These are phyloP conservation scores for Termitomyces sp. DNA, from an alignment of 768 basidiomycete species.

Conservation along the genomic window DNA sequence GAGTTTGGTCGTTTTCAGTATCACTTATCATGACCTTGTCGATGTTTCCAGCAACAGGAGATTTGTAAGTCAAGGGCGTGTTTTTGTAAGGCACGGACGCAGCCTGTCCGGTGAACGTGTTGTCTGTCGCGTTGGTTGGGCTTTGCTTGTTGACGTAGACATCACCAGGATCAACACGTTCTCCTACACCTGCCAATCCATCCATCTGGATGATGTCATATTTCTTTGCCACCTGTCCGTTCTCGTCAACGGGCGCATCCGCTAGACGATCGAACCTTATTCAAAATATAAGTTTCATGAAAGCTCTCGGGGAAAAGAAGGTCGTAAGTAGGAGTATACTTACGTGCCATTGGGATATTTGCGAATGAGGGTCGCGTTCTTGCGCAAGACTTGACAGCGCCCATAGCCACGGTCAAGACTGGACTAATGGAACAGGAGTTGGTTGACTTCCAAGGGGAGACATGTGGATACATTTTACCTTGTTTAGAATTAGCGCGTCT, in stretches of 20 bases:
- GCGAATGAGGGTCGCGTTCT: slow-evolving; percentile 90
- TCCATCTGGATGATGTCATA: slow-evolving; percentile 91
- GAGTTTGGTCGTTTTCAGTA: slow-evolving; percentile 92
- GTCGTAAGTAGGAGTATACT: slow-evolving; percentile 30
- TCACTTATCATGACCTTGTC: slow-evolving; percentile 99
- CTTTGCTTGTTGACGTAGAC: slow-evolving; percentile 97
- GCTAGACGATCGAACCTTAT: slow-evolving; percentile 88
- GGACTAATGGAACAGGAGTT: slow-evolving; percentile 47
- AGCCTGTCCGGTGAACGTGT: slow-evolving; percentile 81
- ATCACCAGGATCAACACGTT: slow-evolving; percentile 88
- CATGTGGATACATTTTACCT: slow-evolving; percentile 37
- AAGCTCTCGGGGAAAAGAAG: not conserved
- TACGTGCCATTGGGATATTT: slow-evolving; percentile 97
- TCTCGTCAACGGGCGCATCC: slow-evolving; percentile 85
- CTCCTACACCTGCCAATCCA: slow-evolving; percentile 93
- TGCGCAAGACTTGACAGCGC: slow-evolving; percentile 94
- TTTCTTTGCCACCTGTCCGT: slow-evolving; percentile 73
- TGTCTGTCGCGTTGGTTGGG: slow-evolving; percentile 91
- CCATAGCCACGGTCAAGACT: slow-evolving; percentile 97
- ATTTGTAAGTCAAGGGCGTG: slow-evolving; percentile 89
- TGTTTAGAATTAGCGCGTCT: slow-evolving; percentile 96
- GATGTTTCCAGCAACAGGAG: slow-evolving; percentile 88
- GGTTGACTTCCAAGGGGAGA: slow-evolving; percentile 5
- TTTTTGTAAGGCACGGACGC: slow-evolving; percentile 88
- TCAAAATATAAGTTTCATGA: not conserved